Percentiles rank a stretch among this genome's conserved stretches.
phyloP scores from a whole-genome alignment of 805 yeast genomes.

The Candida palmyrensis region DNA sequence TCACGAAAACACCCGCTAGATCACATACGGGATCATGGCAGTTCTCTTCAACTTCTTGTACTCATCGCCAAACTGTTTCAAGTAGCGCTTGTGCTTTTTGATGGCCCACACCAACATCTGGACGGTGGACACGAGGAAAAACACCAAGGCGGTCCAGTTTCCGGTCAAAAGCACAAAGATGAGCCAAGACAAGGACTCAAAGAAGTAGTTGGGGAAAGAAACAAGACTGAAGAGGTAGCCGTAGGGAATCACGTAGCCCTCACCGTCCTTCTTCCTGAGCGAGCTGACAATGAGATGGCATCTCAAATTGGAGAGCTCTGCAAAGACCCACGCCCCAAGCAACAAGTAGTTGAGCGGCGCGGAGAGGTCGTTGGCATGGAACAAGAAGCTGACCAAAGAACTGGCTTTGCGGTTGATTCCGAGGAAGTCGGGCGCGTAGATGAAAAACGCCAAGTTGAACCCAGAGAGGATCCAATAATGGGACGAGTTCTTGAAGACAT shows the following conservation, averaged over 20 bases:
- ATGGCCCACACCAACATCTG: conserved; percentile 94
- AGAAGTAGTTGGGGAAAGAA: conserved; percentile 92
- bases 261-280: conserved; percentile 51
- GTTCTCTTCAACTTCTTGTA: conserved; percentile 74
- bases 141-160: conserved; percentile 71
- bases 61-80: conserved; percentile 64
- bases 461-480: conserved; percentile 96
- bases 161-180: conserved; percentile 65
- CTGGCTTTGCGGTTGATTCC: conserved; percentile 4
- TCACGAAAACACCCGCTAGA: too few relatives aligned
- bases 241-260: conserved; percentile 63
- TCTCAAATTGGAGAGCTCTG: conserved; percentile 68
- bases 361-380: conserved; percentile 42
- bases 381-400: conserved; percentile 24
- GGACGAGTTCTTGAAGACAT: conserved; percentile 80
- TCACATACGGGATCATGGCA: conserved; percentile 70
- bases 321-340: conserved; percentile 45
- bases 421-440: conserved; percentile 28
- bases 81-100: conserved; percentile 70
- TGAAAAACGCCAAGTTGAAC: conserved; percentile 43
- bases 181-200: conserved; percentile 77
- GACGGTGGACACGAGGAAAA: conserved; percentile 60
- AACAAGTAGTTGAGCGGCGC: conserved; percentile 22
- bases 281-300: conserved; percentile 65
- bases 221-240: conserved; percentile 81